These are phyloP conservation scores for Magnusiomyces suaveolens DNA, from an alignment of 1,139 yeast species.

Conservation along the genomic window DNA sequence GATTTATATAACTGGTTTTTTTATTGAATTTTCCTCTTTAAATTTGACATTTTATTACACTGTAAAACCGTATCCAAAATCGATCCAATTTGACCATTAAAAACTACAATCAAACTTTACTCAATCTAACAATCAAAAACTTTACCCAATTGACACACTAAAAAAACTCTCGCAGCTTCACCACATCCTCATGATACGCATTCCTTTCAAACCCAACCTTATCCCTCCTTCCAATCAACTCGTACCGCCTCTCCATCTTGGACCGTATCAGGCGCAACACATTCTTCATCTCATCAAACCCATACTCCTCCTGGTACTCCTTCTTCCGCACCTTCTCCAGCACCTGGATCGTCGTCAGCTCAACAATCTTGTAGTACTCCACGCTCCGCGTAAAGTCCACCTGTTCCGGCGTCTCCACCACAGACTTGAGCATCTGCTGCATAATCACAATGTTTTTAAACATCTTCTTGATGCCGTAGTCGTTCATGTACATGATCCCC, in stretches of 20 bases:
- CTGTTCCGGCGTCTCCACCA: conserved; percentile 47
- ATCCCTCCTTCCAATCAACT: conserved; percentile 23
- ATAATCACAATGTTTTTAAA: conserved; percentile 59
- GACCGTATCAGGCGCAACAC: conserved; percentile 23
- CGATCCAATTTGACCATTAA: too few relatives aligned
- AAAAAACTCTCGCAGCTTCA: conserved; percentile 20
- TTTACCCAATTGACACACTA: too few relatives aligned
- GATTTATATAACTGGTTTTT: too few relatives aligned
- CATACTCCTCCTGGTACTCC: conserved; percentile 10
- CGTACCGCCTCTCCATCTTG: conserved; percentile 22
- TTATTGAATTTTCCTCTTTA: too few relatives aligned
- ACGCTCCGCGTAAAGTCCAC: conserved; percentile 52
- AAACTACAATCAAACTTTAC: too few relatives aligned
- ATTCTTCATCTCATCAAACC: conserved; percentile 25
- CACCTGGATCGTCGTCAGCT: conserved; percentile 24
- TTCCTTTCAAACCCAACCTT: conserved; percentile 22
- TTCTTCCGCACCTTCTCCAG: conserved; percentile 20
- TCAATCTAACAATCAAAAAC: too few relatives aligned
- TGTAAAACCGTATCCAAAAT: too few relatives aligned
- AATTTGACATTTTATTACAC: too few relatives aligned
- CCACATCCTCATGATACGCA: conserved; percentile 20
- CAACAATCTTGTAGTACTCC: conserved; percentile 48
- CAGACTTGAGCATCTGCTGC: conserved; percentile 65
- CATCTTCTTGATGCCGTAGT: conserved; percentile 58
- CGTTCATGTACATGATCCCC: conserved; percentile 46